phyloP scores from a whole-genome alignment of 1,284 basidiomycete genomes.

The Lignosus rhinocerotis region DNA sequence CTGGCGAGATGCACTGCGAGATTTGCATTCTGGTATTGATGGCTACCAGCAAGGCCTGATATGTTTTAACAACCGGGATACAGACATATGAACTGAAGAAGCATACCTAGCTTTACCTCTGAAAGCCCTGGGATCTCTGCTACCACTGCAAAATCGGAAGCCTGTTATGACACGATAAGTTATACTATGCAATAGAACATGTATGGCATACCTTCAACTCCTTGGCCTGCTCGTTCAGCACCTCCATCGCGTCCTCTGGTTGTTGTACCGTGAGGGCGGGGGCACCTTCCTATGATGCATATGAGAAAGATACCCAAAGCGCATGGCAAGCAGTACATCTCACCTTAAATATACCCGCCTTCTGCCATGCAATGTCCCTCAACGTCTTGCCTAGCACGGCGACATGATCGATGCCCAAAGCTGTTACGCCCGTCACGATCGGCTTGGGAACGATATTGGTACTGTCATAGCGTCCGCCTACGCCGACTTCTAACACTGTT shows the following conservation, averaged over 20 bases:
- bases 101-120: constrained; percentile 64
- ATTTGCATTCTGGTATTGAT: constrained; percentile 89
- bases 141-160: constrained; percentile 61
- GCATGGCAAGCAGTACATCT: not conserved
- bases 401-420: constrained; percentile 95
- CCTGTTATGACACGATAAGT: constrained; percentile 18
- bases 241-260: constrained; percentile 64
- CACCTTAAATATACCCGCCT: constrained; percentile 96
- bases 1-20: constrained; percentile 82
- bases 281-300: constrained; percentile 59
- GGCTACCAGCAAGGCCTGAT: constrained; percentile 82
- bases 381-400: constrained; percentile 89
- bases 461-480: constrained; percentile 93
- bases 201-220: constrained; percentile 56
- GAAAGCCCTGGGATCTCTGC: constrained; percentile 48
- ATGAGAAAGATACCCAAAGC: not conserved
- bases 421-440: constrained; percentile 85
- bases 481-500: constrained; percentile 95
- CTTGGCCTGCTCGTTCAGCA: constrained; percentile 67
- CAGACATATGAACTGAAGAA: not conserved
- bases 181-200: not conserved
- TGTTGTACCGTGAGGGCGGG: constrained; percentile 87
- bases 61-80: not conserved
- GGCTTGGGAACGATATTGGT: constrained; percentile 96
- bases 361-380: constrained; percentile 91